A percentile compares a stretch with the other conserved stretches of the same genome.
Conservation (phyloP, 306 rosid species). For the Trifolium repens region DNA sequence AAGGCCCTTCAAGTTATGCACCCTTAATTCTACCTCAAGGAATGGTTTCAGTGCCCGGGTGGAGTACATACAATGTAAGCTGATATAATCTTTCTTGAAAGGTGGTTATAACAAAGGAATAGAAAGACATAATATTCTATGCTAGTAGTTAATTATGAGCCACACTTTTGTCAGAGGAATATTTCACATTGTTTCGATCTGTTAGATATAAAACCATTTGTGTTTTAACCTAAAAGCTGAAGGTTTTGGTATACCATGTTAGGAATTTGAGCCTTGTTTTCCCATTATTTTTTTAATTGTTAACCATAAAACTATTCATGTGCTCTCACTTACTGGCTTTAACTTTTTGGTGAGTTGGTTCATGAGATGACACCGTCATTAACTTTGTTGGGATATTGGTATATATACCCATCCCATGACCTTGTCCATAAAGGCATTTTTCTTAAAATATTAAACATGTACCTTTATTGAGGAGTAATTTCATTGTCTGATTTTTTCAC, state of each 20-base stretch:
- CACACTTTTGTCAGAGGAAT: background rate
- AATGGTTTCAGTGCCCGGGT: constrained; percentile 91
- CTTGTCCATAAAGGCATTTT: background rate
- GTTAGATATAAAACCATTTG: constrained; percentile 8
- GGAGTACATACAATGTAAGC: constrained; percentile 89
- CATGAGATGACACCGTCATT: background rate
- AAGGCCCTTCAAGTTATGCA: constrained; percentile 91
- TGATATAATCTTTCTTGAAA: constrained; percentile 37
- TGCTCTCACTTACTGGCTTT: background rate
- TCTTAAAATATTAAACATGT: background rate
- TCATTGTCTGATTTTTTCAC: constrained; percentile 9
- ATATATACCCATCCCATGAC: constrained; percentile 15
- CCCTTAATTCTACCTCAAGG: constrained; percentile 91
- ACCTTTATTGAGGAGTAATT: constrained; percentile 26
- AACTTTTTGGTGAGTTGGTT: constrained; percentile 19
- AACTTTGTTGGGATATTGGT: constrained; percentile 1
- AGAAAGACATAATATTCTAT: constrained; percentile 27
- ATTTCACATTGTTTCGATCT: constrained; percentile 9
- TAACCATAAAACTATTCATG: constrained; percentile 12
- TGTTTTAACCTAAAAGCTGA: constrained; percentile 13
- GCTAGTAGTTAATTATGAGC: constrained; percentile 29
- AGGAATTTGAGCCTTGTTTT: background rate
- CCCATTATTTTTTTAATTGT: background rate
- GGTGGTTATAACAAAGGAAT: constrained; percentile 24
- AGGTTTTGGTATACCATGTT: background rate